Evolutionary conservation across 805 yeast species (phyloP), one percentile per base, ranked within the genome.

Genomic region (Schwanniomyces polymorphus): DNA sequence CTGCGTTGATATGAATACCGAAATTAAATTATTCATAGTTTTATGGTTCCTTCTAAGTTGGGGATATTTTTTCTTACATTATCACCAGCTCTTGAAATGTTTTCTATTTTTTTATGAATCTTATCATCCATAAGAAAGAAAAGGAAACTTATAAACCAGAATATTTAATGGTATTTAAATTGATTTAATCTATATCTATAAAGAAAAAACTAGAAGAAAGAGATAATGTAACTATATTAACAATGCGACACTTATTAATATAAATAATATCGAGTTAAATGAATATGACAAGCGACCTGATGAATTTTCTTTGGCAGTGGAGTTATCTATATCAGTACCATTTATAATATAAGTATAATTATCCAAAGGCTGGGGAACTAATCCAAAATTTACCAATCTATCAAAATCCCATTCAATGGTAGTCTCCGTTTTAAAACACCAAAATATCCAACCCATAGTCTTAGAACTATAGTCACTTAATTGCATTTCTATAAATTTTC

Each of bases 371-470:
- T 72, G 77, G 1, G 91, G 91, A 65, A 86, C 80, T 41, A 86
- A 59, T 3, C 70, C 80, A 28, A 70, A 58, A 16, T 73, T 62
- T 7, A 79, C 74, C 54, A 86, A 70, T 44, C 75, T 66, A 45
- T 68, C 58, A 57, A 82, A 78, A 58, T 84, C 88, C 89, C 90
- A 85, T 59, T 84, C 89, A 17, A 80, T 67, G 1, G 87, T 79
- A 46, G 66, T 60, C 57, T 85, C 91, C 0, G 88, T 84, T 59
- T 83, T 84, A 68, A 76, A 84, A 55, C 82, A 81, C 91, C 90
- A 85, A 56, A 84, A 85, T 33, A 84, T 77, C 80, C 84, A 85
- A 0, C 90, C 90, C 9, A 68, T 67, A 29, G 75, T 69, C 41
- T 59, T 49, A 44, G 68, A 54, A 17, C 67, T 68, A 58, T 74